Percentiles rank a stretch among this genome's conserved stretches.
phyloP scores from a whole-genome alignment of 2,329 filamentous ascomycete genomes.

The Colletotrichum theobromicola region DNA sequence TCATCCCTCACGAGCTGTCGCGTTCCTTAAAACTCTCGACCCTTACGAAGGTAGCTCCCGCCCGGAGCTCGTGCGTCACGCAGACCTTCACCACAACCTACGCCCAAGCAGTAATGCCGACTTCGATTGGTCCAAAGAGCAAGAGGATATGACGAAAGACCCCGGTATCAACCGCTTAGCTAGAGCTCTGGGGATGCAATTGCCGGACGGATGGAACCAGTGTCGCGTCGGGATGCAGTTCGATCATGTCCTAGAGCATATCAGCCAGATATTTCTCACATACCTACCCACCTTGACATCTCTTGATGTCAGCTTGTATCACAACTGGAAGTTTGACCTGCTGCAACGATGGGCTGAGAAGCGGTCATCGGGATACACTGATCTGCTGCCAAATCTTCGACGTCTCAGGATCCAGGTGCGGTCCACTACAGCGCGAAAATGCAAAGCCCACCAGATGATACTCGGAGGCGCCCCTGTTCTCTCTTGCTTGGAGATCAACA shows the following conservation, averaged over 20 bases:
- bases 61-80: neutral
- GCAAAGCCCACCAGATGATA: neutral
- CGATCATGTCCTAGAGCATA: neutral
- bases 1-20: neutral
- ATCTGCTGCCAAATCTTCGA: neutral
- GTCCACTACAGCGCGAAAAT: neutral
- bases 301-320: neutral
- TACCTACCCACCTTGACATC: neutral
- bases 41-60: neutral
- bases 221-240: neutral
- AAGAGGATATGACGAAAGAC: neutral
- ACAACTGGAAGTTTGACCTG: neutral
- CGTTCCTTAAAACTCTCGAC: neutral
- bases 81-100: neutral
- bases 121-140: neutral
- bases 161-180: neutral
- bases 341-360: neutral
- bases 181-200: neutral
- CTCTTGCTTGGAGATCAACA: neutral
- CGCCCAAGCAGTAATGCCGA: neutral
- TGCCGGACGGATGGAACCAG: neutral
- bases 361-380: neutral
- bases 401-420: neutral
- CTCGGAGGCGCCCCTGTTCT: neutral
- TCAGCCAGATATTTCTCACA: neutral